A percentile compares a stretch with the other conserved stretches of the same genome.
These are phyloP conservation scores for Agrocybe pediades DNA, from an alignment of 768 basidiomycete genomes.

Conservation along the genomic window DNA sequence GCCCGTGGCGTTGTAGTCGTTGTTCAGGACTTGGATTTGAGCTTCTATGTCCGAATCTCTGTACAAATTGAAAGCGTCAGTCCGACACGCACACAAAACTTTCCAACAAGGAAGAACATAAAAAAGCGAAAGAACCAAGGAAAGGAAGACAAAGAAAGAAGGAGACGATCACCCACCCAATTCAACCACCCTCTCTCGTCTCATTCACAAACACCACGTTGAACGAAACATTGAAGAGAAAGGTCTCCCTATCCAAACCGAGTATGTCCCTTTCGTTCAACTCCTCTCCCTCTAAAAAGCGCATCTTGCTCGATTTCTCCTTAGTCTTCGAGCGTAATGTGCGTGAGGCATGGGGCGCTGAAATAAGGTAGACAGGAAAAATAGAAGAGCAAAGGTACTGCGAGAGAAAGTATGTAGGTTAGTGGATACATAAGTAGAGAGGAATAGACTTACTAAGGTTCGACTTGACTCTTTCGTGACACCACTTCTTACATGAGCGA, in stretches of 20 bases:
- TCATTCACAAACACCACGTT: slow-evolving; percentile 29
- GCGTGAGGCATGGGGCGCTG: too few species aligned
- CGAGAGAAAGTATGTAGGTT: slow-evolving; percentile 62
- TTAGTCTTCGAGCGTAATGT: too few species aligned
- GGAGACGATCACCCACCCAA: slow-evolving; percentile 29
- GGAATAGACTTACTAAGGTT: too few species aligned
- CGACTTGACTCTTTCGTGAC: too few species aligned
- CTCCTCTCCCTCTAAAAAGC: too few species aligned
- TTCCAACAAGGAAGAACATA: too few species aligned
- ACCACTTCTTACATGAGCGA: too few species aligned
- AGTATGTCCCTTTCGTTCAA: background rate
- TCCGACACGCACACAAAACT: too few species aligned
- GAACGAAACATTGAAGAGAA: slow-evolving; percentile 28
- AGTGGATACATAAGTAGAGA: slow-evolving; percentile 89
- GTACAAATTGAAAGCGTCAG: too few species aligned
- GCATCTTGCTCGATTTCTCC: too few species aligned
- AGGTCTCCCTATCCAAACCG: background rate
- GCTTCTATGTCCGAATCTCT: slow-evolving; percentile 29
- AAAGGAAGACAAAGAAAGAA: background rate
- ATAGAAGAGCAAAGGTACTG: too few species aligned
- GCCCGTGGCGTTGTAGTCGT: slow-evolving; percentile 32
- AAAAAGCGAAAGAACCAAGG: too few species aligned
- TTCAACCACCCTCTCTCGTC: slow-evolving; percentile 34
- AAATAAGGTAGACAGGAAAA: slow-evolving; percentile 56
- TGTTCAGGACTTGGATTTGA: slow-evolving; percentile 41